Conservation (phyloP, 148 eudicot genomes). For the Mesembryanthemum crystallinum region DNA sequence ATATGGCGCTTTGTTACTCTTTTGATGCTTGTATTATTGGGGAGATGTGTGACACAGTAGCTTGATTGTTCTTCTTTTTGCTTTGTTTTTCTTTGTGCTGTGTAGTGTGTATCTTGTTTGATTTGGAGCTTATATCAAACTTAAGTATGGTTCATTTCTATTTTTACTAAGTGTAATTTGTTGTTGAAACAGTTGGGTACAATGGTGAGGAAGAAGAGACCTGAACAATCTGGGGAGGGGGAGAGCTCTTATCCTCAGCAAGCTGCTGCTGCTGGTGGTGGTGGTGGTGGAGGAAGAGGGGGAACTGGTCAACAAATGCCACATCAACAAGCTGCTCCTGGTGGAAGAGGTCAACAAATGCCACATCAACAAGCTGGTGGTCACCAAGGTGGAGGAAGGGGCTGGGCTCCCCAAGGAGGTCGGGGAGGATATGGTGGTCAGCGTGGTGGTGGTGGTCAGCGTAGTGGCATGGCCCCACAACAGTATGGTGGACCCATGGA, state of each 20-base stretch:
- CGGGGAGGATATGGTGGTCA: constrained; percentile 39
- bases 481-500: constrained; percentile 58
- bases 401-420: constrained; percentile 27
- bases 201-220: constrained; percentile 90
- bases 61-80: neutral
- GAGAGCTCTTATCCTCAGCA: constrained; percentile 66
- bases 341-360: constrained; percentile 13
- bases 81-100: neutral
- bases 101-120: neutral
- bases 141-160: neutral
- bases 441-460: constrained; percentile 46
- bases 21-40: neutral
- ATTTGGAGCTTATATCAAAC: neutral
- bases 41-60: neutral
- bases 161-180: neutral
- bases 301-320: constrained; percentile 37
- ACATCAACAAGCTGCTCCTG: neutral
- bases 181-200: constrained; percentile 32
- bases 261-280: constrained; percentile 47
- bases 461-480: constrained; percentile 56
- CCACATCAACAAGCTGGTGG: constrained; percentile 26
- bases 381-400: constrained; percentile 25
- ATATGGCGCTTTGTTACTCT: neutral
- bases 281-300: constrained; percentile 37
- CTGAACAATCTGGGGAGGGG: constrained; percentile 54